Percentiles rank a stretch among this genome's conserved stretches.
These are phyloP conservation scores for Phlebiopsis gigantea DNA, from an alignment of 768 basidiomycete species.

Conservation along the genomic window DNA sequence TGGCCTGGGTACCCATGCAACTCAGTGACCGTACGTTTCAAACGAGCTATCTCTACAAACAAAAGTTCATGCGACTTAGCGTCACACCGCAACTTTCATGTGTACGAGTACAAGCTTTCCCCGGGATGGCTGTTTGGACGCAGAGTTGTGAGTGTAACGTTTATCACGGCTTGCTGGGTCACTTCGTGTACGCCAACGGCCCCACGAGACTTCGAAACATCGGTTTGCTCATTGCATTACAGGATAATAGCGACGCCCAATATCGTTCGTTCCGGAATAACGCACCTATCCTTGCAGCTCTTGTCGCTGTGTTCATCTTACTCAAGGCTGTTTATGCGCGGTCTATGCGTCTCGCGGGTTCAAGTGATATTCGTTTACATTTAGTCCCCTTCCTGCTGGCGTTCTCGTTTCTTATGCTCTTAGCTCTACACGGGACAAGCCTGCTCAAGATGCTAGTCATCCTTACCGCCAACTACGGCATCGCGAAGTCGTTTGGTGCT, in stretches of 20 bases:
- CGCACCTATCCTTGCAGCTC: conserved; percentile 53
- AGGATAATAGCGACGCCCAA: conserved; percentile 94
- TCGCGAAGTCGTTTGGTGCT: conserved; percentile 43
- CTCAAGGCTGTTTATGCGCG: conserved; percentile 44
- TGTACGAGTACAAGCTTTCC: conserved; percentile 54
- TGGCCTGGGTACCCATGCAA: conserved; percentile 71
- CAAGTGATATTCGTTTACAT: conserved; percentile 21
- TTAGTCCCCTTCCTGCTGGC: conserved; percentile 54
- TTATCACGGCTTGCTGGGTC: neutral
- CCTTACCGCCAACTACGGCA: conserved; percentile 60
- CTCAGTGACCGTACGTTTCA: conserved; percentile 68
- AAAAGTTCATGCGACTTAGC: conserved; percentile 34
- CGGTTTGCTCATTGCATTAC: neutral
- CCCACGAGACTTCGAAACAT: too few relatives aligned
- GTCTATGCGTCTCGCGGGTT: neutral
- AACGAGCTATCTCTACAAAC: neutral
- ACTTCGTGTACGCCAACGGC: too few relatives aligned
- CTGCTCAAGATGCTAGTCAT: conserved; percentile 73
- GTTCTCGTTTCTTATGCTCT: conserved; percentile 61
- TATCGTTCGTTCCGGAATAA: conserved; percentile 85
- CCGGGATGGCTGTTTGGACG: conserved; percentile 82
- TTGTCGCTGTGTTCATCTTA: conserved; percentile 49
- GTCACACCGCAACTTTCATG: conserved; percentile 67
- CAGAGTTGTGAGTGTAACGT: conserved; percentile 52
- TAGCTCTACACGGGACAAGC: conserved; percentile 78